A percentile compares a stretch with the other conserved stretches of the same genome.
These are phyloP conservation scores for Rhodotorula sp. DNA, from an alignment of 1,284 basidiomycete species.

Conservation along the genomic window DNA sequence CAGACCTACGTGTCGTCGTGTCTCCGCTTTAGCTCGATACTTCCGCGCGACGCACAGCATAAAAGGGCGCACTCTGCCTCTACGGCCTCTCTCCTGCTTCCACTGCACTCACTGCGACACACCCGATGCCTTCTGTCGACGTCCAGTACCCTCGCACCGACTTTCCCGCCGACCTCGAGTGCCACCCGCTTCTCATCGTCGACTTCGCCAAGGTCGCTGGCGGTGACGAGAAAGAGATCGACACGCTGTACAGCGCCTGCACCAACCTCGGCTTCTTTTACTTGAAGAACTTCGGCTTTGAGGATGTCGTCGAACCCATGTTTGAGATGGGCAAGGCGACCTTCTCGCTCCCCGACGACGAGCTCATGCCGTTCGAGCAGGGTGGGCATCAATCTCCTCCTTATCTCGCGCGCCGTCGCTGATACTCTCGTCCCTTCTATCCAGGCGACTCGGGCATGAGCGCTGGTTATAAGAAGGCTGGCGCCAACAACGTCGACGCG, in stretches of 20 bases:
- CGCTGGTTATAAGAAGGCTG: slow-evolving; percentile 58
- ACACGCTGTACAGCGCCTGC: slow-evolving; percentile 36
- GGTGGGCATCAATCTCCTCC: slow-evolving; percentile 42
- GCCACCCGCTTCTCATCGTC: slow-evolving; percentile 58
- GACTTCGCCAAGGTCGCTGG: slow-evolving; percentile 55
- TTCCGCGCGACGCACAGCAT: neutral
- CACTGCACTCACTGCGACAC: neutral
- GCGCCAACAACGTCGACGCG: slow-evolving; percentile 64
- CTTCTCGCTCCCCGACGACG: slow-evolving; percentile 60
- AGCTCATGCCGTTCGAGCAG: slow-evolving; percentile 66
- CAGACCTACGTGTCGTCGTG: neutral
- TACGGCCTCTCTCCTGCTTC: neutral
- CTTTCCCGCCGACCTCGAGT: slow-evolving; percentile 57
- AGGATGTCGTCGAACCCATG: slow-evolving; percentile 55
- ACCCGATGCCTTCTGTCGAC: neutral
- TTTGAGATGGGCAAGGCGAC: slow-evolving; percentile 62
- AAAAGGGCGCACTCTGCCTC: neutral
- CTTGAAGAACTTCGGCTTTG: slow-evolving; percentile 59
- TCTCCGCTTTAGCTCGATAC: neutral
- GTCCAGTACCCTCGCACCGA: slow-evolving; percentile 42
- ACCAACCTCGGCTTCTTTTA: slow-evolving; percentile 42
- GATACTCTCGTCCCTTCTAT: too few relatives aligned
- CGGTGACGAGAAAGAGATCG: slow-evolving; percentile 30
- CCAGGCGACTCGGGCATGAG: slow-evolving; percentile 59
- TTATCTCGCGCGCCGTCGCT: neutral